Conservation (phyloP, 208 protist genomes). For the Crithidia sp. region DNA sequence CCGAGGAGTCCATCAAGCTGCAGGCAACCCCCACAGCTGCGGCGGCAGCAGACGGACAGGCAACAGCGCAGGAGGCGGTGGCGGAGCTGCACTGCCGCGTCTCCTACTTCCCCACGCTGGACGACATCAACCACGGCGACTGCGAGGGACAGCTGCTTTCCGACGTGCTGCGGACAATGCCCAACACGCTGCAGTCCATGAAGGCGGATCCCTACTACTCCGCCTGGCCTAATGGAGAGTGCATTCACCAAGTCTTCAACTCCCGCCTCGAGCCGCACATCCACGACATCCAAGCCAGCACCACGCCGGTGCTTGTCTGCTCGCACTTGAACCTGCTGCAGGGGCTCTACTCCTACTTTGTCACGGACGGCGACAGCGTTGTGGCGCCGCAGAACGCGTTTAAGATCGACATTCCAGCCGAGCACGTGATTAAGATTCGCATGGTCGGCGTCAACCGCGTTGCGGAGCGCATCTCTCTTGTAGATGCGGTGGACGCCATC, state of each 20-base stretch:
- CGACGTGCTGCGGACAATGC: constrained; percentile 80
- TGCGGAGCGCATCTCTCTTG: constrained; percentile 73
- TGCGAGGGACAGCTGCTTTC: constrained; percentile 81
- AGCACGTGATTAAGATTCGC: constrained; percentile 81
- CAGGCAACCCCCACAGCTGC: background rate
- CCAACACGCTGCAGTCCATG: constrained; percentile 76
- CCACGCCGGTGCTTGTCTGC: constrained; percentile 73
- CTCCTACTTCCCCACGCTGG: constrained; percentile 84
- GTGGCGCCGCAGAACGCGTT: constrained; percentile 83
- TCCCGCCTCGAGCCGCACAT: constrained; percentile 88
- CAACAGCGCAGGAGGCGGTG: background rate
- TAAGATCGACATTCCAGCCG: constrained; percentile 76
- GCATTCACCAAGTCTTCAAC: constrained; percentile 90
- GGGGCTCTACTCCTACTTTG: constrained; percentile 89
- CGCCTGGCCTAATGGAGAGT: constrained; percentile 90
- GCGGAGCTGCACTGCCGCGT: constrained; percentile 69
- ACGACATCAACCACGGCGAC: constrained; percentile 89
- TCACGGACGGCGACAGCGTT: constrained; percentile 68
- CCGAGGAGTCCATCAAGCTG: constrained; percentile 50
- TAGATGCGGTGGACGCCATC: constrained; percentile 57
- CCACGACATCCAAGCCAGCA: constrained; percentile 90
- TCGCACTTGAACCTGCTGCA: constrained; percentile 85
- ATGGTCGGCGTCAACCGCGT: constrained; percentile 68
- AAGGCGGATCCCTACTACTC: constrained; percentile 86
- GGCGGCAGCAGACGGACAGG: background rate